phyloP scores from a whole-genome alignment of 225 moss, liverwort and hornwort genomes.

The Bryoerythrophyllum caledonicum region DNA sequence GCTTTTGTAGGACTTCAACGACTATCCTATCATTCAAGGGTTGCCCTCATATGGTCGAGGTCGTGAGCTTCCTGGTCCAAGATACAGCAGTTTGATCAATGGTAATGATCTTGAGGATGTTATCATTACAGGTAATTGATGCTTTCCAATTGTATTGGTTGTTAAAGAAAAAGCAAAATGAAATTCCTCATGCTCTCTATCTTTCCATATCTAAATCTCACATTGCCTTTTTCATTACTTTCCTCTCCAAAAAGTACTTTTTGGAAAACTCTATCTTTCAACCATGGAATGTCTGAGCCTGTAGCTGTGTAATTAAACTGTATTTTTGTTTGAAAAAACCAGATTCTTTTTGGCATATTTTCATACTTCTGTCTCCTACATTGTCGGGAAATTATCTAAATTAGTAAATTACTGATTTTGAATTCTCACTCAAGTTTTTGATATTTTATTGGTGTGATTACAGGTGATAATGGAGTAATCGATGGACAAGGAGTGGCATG shows the following conservation, averaged over 20 bases:
- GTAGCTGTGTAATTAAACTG: too few relatives aligned
- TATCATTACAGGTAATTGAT: constrained; percentile 61
- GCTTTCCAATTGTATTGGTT: not conserved
- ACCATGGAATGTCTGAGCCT: too few relatives aligned
- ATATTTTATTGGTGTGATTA: not conserved
- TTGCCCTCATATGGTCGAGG: constrained; percentile 93
- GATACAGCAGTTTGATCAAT: constrained; percentile 72
- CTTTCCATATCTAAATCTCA: too few relatives aligned
- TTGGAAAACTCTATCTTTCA: too few relatives aligned
- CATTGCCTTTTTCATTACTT: too few relatives aligned
- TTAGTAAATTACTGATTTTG: too few relatives aligned
- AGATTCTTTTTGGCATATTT: too few relatives aligned
- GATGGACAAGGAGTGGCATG: constrained; percentile 86
- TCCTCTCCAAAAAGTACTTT: too few relatives aligned
- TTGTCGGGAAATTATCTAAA: too few relatives aligned
- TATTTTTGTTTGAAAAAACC: too few relatives aligned
- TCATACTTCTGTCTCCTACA: too few relatives aligned
- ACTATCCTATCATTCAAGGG: constrained; percentile 67
- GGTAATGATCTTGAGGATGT: constrained; percentile 77
- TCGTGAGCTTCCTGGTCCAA: constrained; percentile 76
- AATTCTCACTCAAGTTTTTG: not conserved
- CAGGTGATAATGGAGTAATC: constrained; percentile 86
- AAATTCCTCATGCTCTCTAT: too few relatives aligned
- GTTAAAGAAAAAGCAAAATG: not conserved
- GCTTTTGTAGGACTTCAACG: constrained; percentile 42